Evolutionary conservation across 768 basidiomycete genomes (phyloP).

Genomic region (Russula earlei): DNA sequence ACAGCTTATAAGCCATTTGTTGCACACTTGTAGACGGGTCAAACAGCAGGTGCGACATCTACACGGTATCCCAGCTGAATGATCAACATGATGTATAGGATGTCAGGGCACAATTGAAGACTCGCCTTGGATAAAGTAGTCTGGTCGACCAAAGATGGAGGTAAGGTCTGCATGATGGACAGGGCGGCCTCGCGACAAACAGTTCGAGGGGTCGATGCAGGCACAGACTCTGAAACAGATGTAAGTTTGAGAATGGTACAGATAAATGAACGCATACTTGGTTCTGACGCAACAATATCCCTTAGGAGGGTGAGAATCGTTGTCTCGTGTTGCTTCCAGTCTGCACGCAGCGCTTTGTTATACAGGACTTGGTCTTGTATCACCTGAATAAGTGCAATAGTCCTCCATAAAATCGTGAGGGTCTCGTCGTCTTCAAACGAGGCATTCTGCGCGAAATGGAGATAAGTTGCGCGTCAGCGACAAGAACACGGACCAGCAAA

Average conservation of each 20-base stretch:
- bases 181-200: constrained; percentile 61
- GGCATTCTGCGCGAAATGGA: constrained; percentile 37
- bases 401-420: constrained; percentile 56
- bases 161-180: constrained; percentile 57
- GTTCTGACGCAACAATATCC: constrained; percentile 44
- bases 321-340: constrained; percentile 53
- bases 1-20: constrained; percentile 65
- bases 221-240: constrained; percentile 15
- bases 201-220: constrained; percentile 47
- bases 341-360: constrained; percentile 63
- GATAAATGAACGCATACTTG: constrained; percentile 34
- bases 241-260: background rate
- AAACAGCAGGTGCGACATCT: constrained; percentile 76
- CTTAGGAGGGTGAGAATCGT: constrained; percentile 48
- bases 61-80: background rate
- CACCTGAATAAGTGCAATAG: constrained; percentile 53
- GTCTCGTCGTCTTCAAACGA: constrained; percentile 48
- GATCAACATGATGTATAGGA: background rate
- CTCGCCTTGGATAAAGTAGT: constrained; percentile 56
- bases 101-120: background rate
- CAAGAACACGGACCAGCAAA: constrained; percentile 26
- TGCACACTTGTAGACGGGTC: constrained; percentile 61
- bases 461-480: background rate
- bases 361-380: constrained; percentile 61
- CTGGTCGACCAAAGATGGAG: constrained; percentile 50